Evolutionary conservation across 1,284 basidiomycete species (phyloP).

Genomic region (Laetiporus sulphureus): DNA sequence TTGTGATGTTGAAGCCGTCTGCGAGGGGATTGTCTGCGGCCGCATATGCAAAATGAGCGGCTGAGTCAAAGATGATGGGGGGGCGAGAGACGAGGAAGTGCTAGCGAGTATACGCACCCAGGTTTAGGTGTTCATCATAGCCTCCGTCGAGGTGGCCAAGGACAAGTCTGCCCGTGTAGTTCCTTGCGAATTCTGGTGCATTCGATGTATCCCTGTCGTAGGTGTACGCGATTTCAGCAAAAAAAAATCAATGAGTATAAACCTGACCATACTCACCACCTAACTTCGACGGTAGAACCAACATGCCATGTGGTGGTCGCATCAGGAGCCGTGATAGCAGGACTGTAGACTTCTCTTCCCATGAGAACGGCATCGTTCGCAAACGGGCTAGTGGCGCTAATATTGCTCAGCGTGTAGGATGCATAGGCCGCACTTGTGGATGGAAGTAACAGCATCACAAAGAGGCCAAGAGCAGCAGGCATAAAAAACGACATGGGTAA

Average conservation of each 20-base stretch:
- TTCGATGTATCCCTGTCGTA: conserved; percentile 26
- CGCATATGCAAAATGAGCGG: background rate
- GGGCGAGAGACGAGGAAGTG: too few species aligned
- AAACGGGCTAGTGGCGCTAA: background rate
- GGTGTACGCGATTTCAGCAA: background rate
- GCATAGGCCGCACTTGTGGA: background rate
- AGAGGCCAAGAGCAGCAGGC: background rate
- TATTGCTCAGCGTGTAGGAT: background rate
- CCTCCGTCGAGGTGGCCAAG: conserved; percentile 28
- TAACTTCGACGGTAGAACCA: conserved; percentile 10
- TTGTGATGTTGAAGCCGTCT: conserved; percentile 31
- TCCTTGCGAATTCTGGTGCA: conserved; percentile 25
- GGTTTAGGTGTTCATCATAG: conserved; percentile 29
- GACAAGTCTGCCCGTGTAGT: conserved; percentile 28
- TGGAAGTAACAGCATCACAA: background rate
- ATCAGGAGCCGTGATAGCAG: conserved; percentile 11
- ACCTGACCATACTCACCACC: conserved; percentile 8
- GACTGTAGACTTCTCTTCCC: conserved; percentile 13
- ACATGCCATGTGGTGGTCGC: conserved; percentile 12
- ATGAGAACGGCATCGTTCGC: background rate
- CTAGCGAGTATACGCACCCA: conserved; percentile 24
- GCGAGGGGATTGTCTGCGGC: conserved; percentile 35
- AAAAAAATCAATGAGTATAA: background rate
- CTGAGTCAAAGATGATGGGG: background rate
- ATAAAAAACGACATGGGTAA: background rate